phyloP scores from a whole-genome alignment of 768 basidiomycete species.

The Agrocybe pediades region DNA sequence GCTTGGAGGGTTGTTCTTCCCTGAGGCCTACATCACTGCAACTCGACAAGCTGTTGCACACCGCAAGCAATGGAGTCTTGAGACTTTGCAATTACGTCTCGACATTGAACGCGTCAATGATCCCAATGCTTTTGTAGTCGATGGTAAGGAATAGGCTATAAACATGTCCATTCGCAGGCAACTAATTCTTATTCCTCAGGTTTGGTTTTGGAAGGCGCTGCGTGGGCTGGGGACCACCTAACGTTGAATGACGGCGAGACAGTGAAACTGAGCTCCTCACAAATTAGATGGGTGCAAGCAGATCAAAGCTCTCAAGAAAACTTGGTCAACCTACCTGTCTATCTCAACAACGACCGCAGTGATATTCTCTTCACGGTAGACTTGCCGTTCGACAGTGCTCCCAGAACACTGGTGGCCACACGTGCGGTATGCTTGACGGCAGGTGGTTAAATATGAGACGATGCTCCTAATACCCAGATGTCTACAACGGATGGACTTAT shows the following conservation, averaged over 20 bases:
- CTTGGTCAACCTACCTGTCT: conserved; percentile 85
- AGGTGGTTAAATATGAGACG: conserved; percentile 47
- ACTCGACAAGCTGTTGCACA: conserved; percentile 96
- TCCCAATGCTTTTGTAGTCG: conserved; percentile 80
- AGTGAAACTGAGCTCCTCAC: conserved; percentile 78
- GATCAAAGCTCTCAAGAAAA: conserved; percentile 38
- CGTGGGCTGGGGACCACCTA: conserved; percentile 69
- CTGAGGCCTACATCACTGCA: conserved; percentile 94
- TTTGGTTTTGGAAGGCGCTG: conserved; percentile 84
- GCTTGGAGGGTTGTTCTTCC: conserved; percentile 95
- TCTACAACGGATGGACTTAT: conserved; percentile 14
- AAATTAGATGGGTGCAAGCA: conserved; percentile 83
- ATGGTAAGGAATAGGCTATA: conserved; percentile 57
- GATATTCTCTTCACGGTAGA: conserved; percentile 91
- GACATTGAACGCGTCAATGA: conserved; percentile 83
- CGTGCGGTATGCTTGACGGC: conserved; percentile 91
- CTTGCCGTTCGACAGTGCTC: conserved; percentile 71
- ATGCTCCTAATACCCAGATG: conserved; percentile 3
- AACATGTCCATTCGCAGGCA: not conserved
- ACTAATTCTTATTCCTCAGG: conserved; percentile 46
- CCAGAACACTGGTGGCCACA: conserved; percentile 75
- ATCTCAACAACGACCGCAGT: conserved; percentile 86
- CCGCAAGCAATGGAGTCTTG: conserved; percentile 88
- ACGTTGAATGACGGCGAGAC: conserved; percentile 84
- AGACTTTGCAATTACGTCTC: conserved; percentile 78